Evolutionary conservation across 1,284 basidiomycete genomes (phyloP), one percentile per base, ranked within the genome.

Genomic region (Cryptococcus hybrid): DNA sequence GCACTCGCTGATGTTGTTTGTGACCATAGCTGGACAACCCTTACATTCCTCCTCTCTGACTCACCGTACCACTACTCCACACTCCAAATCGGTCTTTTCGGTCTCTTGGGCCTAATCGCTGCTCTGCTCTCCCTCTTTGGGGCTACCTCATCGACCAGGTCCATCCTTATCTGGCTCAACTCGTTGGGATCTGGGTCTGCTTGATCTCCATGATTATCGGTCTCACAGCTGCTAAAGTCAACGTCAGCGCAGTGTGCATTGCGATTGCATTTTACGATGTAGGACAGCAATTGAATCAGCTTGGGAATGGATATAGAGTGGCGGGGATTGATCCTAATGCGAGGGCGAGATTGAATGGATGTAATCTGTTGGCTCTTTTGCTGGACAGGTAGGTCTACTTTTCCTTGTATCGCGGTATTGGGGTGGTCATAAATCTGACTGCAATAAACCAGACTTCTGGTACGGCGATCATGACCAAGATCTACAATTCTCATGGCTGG

Each of bases 21-120:
- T 18, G 18, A 4, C 34, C 40, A 1, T 52, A 71, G 66, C 67
- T 89, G 87, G 88, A 85, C 87, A 1, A 87, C 85, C 3, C 69
- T 88, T 57, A 89, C 88, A 0, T 89, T 88, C 75, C 75, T 89
- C 37, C 81, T 90, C 2, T 84, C 83, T 11, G 85, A 82, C 8
- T 66, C 82, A 2, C 86, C 86, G 1, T 89, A 88, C 65, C 67
- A 84, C 48, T 78, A 72, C 66, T 64, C 61, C 46, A 84, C 87
- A 3, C 75, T 88, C 38, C 78, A 82, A 15, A 88, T 88, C 55
- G 88, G 87, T 2, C 79, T 89, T 7, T 88, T 89, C 69, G 87
- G 86, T 5, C 74, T 89, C 3, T 77, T 88, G 12, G 88, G 88
- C 5, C 83, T 88, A 70, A 76, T 84, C 8, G 86, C 86, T n/a